A percentile compares a stretch with the other conserved stretches of the same genome.
Conservation (phyloP, 805 yeast genomes). For the fission yeast (Schizosaccharomyces pombe) region DNA sequence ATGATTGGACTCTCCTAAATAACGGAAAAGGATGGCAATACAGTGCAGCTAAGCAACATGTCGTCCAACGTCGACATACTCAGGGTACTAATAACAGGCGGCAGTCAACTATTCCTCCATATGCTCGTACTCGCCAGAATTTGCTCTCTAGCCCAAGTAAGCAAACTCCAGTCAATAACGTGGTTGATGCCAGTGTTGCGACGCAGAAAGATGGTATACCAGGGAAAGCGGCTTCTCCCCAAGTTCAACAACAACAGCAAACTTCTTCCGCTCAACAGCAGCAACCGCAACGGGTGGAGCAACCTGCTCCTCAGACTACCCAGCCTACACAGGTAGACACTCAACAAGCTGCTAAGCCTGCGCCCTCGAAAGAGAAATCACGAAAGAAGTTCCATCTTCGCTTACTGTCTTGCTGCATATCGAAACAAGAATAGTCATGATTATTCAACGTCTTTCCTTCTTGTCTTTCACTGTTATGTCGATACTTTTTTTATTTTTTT, state of each 20-base stretch:
- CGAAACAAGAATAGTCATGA: background rate
- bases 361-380: background rate
- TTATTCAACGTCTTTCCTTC: background rate
- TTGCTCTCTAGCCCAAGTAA: background rate
- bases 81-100: background rate
- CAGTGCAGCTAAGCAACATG: slow-evolving; percentile 13
- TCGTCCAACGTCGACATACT: background rate
- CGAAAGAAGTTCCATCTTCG: background rate
- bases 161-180: too few relatives aligned
- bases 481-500: too few relatives aligned
- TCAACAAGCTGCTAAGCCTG: background rate
- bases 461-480: too few relatives aligned
- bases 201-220: too few relatives aligned
- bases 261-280: too few relatives aligned
- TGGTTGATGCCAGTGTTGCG: too few relatives aligned
- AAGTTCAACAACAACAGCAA: too few relatives aligned
- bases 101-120: background rate
- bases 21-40: slow-evolving; percentile 94
- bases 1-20: slow-evolving; percentile 93
- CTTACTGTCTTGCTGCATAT: background rate
- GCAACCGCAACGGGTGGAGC: too few relatives aligned
- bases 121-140: background rate
- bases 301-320: too few relatives aligned
- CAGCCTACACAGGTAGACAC: too few relatives aligned
- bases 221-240: too few relatives aligned